phyloP scores from a whole-genome alignment of 495 filamentous ascomycete genomes.

The Penicillium robsamsonii region DNA sequence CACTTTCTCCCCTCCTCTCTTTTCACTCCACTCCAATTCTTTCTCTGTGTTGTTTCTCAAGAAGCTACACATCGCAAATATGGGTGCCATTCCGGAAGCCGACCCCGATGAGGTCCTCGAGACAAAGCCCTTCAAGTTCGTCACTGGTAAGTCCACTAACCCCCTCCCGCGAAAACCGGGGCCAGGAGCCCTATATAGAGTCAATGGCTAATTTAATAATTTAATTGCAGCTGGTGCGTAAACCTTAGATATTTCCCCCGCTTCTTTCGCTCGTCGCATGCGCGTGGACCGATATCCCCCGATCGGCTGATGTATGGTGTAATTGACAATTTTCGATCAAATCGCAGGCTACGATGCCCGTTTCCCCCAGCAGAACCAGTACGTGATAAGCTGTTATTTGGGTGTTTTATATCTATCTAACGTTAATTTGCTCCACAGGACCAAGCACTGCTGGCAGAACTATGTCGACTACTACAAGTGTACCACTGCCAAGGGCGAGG shows the following conservation, averaged over 20 bases:
- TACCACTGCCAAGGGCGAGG: constrained; percentile 96
- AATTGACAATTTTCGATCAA: constrained; percentile 35
- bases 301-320: constrained; percentile 19
- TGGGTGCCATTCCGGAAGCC: constrained; percentile 63
- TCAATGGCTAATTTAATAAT: constrained; percentile 53
- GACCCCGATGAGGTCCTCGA: constrained; percentile 82
- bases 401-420: constrained; percentile 9
- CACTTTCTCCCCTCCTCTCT: constrained; percentile 21
- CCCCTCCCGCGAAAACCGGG: constrained; percentile 23
- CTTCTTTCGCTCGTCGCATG: constrained; percentile 15
- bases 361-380: constrained; percentile 98
- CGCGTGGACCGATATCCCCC: constrained; percentile 14
- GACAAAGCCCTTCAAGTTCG: constrained; percentile 99
- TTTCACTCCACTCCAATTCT: constrained; percentile 19
- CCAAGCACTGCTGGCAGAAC: constrained; percentile 96
- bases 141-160: constrained; percentile 75
- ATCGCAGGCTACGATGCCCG: constrained; percentile 91
- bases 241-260: constrained; percentile 17
- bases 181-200: constrained; percentile 29
- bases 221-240: constrained; percentile 45
- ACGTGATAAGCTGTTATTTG: constrained; percentile 23
- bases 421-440: constrained; percentile 37
- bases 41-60: constrained; percentile 20
- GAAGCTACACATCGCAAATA: constrained; percentile 39
- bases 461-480: constrained; percentile 99